Evolutionary conservation across 768 basidiomycete species (phyloP).

Genomic region (Clavaria fumosa): DNA sequence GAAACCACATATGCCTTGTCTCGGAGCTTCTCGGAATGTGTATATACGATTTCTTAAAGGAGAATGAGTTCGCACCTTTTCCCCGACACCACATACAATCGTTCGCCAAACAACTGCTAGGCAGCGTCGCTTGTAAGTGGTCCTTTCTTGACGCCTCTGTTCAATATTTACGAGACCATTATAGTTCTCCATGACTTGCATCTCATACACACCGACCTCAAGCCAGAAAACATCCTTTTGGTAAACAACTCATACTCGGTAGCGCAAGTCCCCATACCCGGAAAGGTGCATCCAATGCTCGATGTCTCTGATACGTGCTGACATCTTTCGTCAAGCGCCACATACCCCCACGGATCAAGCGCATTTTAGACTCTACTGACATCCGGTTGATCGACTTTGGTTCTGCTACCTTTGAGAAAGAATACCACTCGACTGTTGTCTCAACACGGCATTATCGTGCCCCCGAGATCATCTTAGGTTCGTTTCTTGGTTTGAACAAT

Average conservation of each 20-base stretch:
- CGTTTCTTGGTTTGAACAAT: not conserved
- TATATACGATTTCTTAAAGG: constrained; percentile 97
- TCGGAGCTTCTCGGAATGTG: constrained; percentile 94
- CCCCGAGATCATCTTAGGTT: constrained; percentile 96
- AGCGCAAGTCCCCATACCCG: constrained; percentile 41
- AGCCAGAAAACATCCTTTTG: constrained; percentile 96
- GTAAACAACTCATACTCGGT: constrained; percentile 69
- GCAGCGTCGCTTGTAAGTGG: constrained; percentile 82
- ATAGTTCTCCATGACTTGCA: constrained; percentile 82
- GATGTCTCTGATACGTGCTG: constrained; percentile 4
- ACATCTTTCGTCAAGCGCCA: constrained; percentile 20
- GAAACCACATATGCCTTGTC: constrained; percentile 95
- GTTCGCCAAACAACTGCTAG: constrained; percentile 83
- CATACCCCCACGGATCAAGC: constrained; percentile 45
- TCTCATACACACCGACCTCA: constrained; percentile 94
- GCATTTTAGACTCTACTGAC: constrained; percentile 72
- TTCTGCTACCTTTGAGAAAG: constrained; percentile 92
- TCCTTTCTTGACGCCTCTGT: constrained; percentile 6
- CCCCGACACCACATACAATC: constrained; percentile 93
- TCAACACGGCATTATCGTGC: constrained; percentile 97
- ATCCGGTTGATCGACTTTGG: constrained; percentile 98
- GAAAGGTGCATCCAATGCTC: constrained; percentile 35
- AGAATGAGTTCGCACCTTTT: constrained; percentile 93
- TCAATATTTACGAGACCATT: constrained; percentile 6
- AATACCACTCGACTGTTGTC: constrained; percentile 97